A percentile compares a stretch with the other conserved stretches of the same genome.
Evolutionary conservation across 75 land plant species (phyloP).

Genomic region (Pinus taeda): DNA sequence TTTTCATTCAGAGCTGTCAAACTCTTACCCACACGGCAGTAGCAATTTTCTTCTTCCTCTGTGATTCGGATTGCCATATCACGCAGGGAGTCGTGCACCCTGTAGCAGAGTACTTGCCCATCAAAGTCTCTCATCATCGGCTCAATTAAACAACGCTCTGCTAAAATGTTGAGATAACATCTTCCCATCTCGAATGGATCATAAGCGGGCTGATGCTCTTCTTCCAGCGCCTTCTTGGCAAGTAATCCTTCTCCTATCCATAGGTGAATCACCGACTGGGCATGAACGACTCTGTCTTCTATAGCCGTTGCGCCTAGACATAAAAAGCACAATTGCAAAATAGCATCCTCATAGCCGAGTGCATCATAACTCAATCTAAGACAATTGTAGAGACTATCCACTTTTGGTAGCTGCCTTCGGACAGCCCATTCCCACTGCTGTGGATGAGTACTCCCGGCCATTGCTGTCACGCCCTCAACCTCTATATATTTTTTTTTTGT

Average conservation of each 20-base stretch:
- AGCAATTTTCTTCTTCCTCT: not conserved
- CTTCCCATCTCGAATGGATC: not conserved
- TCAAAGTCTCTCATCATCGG: not conserved
- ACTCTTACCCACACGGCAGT: not conserved
- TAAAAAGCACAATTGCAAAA: not conserved
- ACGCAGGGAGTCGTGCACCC: not conserved
- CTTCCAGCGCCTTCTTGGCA: too few species aligned
- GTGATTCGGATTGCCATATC: not conserved
- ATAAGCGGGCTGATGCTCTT: too few species aligned
- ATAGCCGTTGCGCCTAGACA: not conserved
- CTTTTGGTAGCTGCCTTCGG: not conserved
- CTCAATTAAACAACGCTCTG: not conserved
- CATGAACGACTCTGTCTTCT: not conserved
- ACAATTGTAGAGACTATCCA: not conserved
- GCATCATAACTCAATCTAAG: not conserved
- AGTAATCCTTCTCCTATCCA: constrained; percentile 1
- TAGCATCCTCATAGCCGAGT: not conserved
- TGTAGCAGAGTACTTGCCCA: not conserved
- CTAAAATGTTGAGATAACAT: not conserved
- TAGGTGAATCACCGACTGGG: not conserved
- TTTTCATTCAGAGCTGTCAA: not conserved
- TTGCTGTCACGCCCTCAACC: too few species aligned
- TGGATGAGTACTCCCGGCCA: not conserved
- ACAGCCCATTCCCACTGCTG: not conserved
- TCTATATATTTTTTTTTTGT: too few species aligned